Percentiles rank a stretch among this genome's conserved stretches.
phyloP scores from a whole-genome alignment of 805 yeast genomes.

The Pichia manshurica region DNA sequence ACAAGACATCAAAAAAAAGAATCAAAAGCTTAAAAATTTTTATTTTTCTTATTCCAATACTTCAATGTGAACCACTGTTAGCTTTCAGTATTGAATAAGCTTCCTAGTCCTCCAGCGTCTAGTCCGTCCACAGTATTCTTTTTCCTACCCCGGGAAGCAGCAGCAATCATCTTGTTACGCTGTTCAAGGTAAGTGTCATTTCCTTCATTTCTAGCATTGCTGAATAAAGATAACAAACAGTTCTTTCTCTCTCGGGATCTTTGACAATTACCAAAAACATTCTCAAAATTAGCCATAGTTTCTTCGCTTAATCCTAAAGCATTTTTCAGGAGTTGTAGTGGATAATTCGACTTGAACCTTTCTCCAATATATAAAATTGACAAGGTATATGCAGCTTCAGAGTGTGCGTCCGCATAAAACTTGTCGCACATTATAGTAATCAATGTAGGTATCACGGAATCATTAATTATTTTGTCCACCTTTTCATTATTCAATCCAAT shows the following conservation, averaged over 20 bases:
- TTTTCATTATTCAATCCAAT: slow-evolving; percentile 58
- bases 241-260: slow-evolving; percentile 74
- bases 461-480: slow-evolving; percentile 65
- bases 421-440: slow-evolving; percentile 63
- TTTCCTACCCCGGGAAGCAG: slow-evolving; percentile 12
- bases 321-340: slow-evolving; percentile 53
- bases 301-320: slow-evolving; percentile 48
- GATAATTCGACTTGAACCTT: slow-evolving; percentile 62
- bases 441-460: slow-evolving; percentile 64
- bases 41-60: too few species aligned
- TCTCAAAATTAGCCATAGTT: slow-evolving; percentile 59
- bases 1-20: too few species aligned
- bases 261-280: slow-evolving; percentile 55
- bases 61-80: background rate
- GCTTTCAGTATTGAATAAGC: slow-evolving; percentile 12
- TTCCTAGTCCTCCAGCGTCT: slow-evolving; percentile 14
- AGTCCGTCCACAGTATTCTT: slow-evolving; percentile 13
- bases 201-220: slow-evolving; percentile 44
- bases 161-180: slow-evolving; percentile 14
- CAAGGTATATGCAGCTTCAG: slow-evolving; percentile 86
- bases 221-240: slow-evolving; percentile 68
- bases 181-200: slow-evolving; percentile 20
- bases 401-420: slow-evolving; percentile 78
- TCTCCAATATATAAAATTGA: slow-evolving; percentile 73
- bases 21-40: background rate